Percentiles rank a stretch among this genome's conserved stretches.
Conservation (phyloP, 2,329 filamentous ascomycete species). For the Onygenales sp. region DNA sequence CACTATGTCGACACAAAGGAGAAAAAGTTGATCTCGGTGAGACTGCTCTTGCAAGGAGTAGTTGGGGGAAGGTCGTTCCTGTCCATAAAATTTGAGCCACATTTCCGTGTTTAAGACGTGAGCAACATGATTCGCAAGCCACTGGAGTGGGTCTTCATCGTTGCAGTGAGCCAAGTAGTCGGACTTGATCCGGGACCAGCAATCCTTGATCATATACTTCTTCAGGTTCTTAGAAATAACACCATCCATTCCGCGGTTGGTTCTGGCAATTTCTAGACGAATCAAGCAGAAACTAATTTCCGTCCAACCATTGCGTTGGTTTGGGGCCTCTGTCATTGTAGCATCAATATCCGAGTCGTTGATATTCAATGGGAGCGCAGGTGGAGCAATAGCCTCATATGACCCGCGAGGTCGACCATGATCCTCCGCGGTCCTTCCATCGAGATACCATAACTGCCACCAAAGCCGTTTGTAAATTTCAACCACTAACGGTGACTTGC, state of each 20-base stretch:
- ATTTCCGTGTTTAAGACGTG: conserved; percentile 64
- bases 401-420: conserved; percentile 25
- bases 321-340: conserved; percentile 32
- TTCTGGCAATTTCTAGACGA: conserved; percentile 37
- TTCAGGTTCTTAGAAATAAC: conserved; percentile 15
- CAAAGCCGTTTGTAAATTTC: conserved; percentile 35
- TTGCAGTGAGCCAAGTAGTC: conserved; percentile 39
- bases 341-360: conserved; percentile 35
- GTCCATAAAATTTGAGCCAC: conserved; percentile 62
- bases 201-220: conserved; percentile 33
- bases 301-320: conserved; percentile 34
- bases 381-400: conserved; percentile 21
- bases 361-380: conserved; percentile 32
- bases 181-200: conserved; percentile 38
- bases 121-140: conserved; percentile 56
- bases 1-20: conserved; percentile 58
- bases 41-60: conserved; percentile 31
- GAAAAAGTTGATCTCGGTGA: conserved; percentile 54
- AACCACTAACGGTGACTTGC: conserved; percentile 29
- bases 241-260: conserved; percentile 13
- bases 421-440: conserved; percentile 31
- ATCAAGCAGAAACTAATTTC: conserved; percentile 38
- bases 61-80: conserved; percentile 39
- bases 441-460: conserved; percentile 31
- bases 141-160: conserved; percentile 43